Evolutionary conservation across 1,284 basidiomycete species (phyloP), one percentile per base, ranked within the genome.

Genomic region (Sanghuangporus sanghuang): DNA sequence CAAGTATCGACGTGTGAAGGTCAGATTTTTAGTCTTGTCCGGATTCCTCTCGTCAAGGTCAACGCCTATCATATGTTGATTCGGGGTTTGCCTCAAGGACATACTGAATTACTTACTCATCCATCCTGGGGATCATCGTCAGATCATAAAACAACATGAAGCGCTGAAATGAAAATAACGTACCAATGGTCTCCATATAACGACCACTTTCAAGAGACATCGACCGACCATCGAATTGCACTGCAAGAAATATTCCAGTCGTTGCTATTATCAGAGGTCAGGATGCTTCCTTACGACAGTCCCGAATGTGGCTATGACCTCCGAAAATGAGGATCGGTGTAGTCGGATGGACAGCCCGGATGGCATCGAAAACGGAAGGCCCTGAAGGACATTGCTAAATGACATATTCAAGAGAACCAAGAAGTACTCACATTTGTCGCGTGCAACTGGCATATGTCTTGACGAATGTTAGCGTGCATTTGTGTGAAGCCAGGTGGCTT

Each of bases 141-240:
- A 54, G 6, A 23, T 4, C 23, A 48, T 35, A 14, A 7, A 18
- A 14, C 44, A 12, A 46, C 35, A 35, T 27, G 12, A 40, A 40
- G 52, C 62, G 58, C 57, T 21, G 44, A 23, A 2, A 1, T 35
- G 66, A 27, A 49, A 21, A 18, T 3, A n/a, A 52, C 78, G 68
- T 72, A 78, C 90, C 91, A 63, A 95, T 79, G 5, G 93, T 95
- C 75, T 95, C 93, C 86, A 95, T 89, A 73, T 93, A 95, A 27
- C 90, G 80, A 52, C 93, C 93, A 61, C 90, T 92, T 68, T 92
- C 90, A 42, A 95, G 75, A 0, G 85, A 79, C 79, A 92, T 88
- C 0, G 85, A 83, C 18, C 85, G 81, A 6, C 81, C 81, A 70
- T 89, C 87, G 35, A 81, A 74, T 72, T 85, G 83, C 27, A 81